Evolutionary conservation across 2,329 filamentous ascomycete genomes (phyloP).

Genomic region (Diplodia scrobiculata): DNA sequence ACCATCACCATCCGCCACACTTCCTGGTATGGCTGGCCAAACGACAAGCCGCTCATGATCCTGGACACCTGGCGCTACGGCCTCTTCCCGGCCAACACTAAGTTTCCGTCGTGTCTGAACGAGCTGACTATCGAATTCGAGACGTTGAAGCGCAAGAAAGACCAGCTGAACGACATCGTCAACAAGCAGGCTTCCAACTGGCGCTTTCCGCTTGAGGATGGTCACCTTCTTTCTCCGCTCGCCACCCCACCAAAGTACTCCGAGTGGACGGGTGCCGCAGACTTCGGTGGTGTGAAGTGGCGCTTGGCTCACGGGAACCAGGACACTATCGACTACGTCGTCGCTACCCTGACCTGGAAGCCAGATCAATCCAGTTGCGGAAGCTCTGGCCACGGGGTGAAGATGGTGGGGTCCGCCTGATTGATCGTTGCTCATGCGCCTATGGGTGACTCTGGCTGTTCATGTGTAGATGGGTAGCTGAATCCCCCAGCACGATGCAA

Average conservation of each 20-base stretch:
- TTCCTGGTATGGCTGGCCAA: slow-evolving; percentile 77
- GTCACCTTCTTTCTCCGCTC: neutral
- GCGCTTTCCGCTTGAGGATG: slow-evolving; percentile 4
- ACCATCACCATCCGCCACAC: slow-evolving; percentile 55
- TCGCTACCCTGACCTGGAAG: slow-evolving; percentile 6
- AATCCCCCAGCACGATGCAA: neutral
- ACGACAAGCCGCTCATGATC: slow-evolving; percentile 96
- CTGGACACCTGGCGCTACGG: slow-evolving; percentile 69
- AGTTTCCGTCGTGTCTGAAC: slow-evolving; percentile 29
- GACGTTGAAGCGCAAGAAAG: slow-evolving; percentile 31
- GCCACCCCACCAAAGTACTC: neutral
- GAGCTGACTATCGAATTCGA: slow-evolving; percentile 34
- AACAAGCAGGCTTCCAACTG: slow-evolving; percentile 15
- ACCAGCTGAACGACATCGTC: slow-evolving; percentile 32
- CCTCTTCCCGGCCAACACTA: slow-evolving; percentile 32
- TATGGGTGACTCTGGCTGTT: neutral
- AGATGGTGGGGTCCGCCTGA: neutral
- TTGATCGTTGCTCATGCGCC: neutral
- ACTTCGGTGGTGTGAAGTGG: slow-evolving; percentile 22
- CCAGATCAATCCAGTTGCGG: neutral
- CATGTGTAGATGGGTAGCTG: neutral
- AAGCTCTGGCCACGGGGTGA: neutral
- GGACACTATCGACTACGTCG: slow-evolving; percentile 5
- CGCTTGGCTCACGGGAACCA: slow-evolving; percentile 12
- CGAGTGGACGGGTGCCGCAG: slow-evolving; percentile 13